A percentile compares a stretch with the other conserved stretches of the same genome.
Conservation (phyloP, 768 basidiomycete species). For the Phanerodontia chrysosporium region DNA sequence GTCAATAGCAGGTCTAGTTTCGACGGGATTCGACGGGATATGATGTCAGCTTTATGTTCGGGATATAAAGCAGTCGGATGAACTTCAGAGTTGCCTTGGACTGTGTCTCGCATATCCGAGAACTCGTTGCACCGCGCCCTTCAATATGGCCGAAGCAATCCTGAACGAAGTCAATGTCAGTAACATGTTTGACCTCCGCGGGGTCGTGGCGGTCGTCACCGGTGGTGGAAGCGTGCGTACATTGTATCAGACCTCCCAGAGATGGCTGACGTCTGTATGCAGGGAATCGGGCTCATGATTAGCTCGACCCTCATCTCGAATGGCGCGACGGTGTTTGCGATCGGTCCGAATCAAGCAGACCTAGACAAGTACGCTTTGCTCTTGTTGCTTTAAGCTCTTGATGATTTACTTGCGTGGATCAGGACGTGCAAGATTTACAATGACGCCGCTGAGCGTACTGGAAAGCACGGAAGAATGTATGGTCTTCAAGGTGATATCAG, state of each 20-base stretch:
- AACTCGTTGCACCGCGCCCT: no score
- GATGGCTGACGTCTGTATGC: not conserved
- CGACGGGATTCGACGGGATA: not conserved
- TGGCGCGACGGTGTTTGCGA: conserved; percentile 45
- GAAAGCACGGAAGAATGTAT: conserved; percentile 32
- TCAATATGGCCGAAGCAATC: conserved; percentile 24
- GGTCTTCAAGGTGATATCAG: conserved; percentile 40
- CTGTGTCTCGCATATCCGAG: no score
- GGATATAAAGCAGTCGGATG: not conserved
- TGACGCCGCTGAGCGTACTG: conserved; percentile 27
- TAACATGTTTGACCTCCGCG: conserved; percentile 39
- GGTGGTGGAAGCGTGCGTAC: conserved; percentile 40
- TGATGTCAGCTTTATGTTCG: not conserved
- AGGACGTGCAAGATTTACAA: conserved; percentile 28
- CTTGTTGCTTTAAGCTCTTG: no score
- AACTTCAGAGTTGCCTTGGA: no score
- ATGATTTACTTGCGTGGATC: no score
- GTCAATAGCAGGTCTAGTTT: not conserved
- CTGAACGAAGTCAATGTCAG: conserved; percentile 32
- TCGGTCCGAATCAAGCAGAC: conserved; percentile 38
- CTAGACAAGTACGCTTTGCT: conserved; percentile 36
- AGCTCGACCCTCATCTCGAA: conserved; percentile 42
- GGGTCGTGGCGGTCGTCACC: conserved; percentile 43
- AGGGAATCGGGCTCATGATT: conserved; percentile 52
- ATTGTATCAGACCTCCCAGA: no score